Base-by-base conservation (phyloP, 345 rosid genomes). In the Crucihimalaya himalaica region DNA sequence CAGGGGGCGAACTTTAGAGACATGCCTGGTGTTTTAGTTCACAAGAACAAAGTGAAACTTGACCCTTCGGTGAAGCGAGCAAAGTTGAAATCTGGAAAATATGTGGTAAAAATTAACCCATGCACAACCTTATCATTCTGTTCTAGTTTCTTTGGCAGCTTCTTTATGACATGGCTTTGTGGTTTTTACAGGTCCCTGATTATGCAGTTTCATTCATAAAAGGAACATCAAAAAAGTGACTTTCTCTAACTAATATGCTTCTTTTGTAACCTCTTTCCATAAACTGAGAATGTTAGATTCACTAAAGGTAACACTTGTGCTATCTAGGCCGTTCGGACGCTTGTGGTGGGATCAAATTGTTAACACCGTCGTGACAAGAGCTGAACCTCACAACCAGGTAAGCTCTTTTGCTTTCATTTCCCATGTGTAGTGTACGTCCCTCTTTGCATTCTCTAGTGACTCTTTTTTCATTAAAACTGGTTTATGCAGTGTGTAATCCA, bases 1-100 rank as follows among this genome's bases (percentile, higher is more conserved):
- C 62, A 82, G 86, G 85, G 87, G 16, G 85, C 84, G 12, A 78
- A 79, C 23, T 86, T 80, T 27, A 74, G 87, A 28, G 81, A 80
- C 46, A 37, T 86, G 43, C 47, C 64, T 3, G 87, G 86, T 32
- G 79, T 83, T 14, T 1, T 71, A 23, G 84, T 82, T 39, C 23
- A 13, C 8, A 70, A 80, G 5, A 86, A 83, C 46, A 74, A 20
- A 66, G 86, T 72, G 5, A 8, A 16, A 14, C 48, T 73, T 54
- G 83, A 82, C 37, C 50, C 60, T 7, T 43, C 63, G 2, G 34
- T 82, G 8, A 79, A 81, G 43, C 73, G 84, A 66, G 68, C 66
- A 29, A 31, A 18, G 59, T 46, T 85, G 18, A 69, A 74, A 40
- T 83, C 86, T 29, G 84, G 84, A 52, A 80, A 78, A 15, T 68